These are phyloP conservation scores for Clathrus columnatus DNA, from an alignment of 768 basidiomycete genomes.

Conservation along the genomic window DNA sequence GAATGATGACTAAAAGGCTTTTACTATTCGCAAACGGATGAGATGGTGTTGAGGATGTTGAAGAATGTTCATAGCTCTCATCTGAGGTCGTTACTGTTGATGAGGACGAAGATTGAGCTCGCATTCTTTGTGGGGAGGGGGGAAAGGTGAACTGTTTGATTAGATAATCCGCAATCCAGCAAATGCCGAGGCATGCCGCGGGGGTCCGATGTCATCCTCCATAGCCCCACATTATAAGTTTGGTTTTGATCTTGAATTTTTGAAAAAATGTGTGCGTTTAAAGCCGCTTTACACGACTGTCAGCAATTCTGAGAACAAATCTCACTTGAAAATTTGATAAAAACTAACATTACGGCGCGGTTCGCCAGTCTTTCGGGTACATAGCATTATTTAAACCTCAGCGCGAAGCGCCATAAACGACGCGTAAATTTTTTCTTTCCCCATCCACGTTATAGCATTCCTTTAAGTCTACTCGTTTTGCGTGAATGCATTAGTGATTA, in stretches of 20 bases:
- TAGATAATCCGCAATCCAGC: background rate
- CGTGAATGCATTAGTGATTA: background rate
- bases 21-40: conserved; percentile 42
- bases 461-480: background rate
- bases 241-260: too few species aligned
- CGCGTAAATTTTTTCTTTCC: background rate
- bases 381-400: background rate
- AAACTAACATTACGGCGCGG: too few species aligned
- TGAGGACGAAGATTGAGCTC: background rate
- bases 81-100: background rate
- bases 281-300: too few species aligned
- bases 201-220: too few species aligned
- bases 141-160: background rate
- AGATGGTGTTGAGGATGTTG: background rate
- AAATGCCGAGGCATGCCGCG: background rate
- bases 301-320: background rate
- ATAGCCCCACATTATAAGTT: too few species aligned
- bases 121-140: background rate
- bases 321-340: too few species aligned
- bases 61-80: background rate
- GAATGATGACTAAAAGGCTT: conserved; percentile 45
- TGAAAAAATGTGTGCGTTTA: too few species aligned
- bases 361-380: background rate
- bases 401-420: background rate
- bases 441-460: background rate